Evolutionary conservation across 192 early-diverging fungal species (phyloP).

Genomic region (Funneliformis mosseae): DNA sequence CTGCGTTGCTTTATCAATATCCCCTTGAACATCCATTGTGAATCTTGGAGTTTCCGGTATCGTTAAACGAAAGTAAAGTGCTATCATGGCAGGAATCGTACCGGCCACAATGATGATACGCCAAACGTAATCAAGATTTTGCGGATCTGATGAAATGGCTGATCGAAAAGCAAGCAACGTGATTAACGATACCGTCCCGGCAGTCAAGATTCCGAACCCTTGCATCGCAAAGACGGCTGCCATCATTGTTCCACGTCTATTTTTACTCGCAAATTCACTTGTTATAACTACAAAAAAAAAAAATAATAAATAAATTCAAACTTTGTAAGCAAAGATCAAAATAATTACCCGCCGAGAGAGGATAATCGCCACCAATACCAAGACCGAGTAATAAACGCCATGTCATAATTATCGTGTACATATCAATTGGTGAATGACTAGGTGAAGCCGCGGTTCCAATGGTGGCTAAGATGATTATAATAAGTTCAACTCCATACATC

Average conservation of each 20-base stretch:
- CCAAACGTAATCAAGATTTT: conserved; percentile 86
- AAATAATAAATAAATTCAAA: conserved; percentile 55
- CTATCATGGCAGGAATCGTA: conserved; percentile 71
- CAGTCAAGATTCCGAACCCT: conserved; percentile 82
- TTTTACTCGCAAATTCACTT: conserved; percentile 83
- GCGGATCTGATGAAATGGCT: conserved; percentile 60
- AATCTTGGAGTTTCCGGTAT: conserved; percentile 86
- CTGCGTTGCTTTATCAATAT: conserved; percentile 49
- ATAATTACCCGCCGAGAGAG: conserved; percentile 72
- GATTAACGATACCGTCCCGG: conserved; percentile 69
- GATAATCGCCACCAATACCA: conserved; percentile 96
- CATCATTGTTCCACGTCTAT: conserved; percentile 82
- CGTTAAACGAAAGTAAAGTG: conserved; percentile 82
- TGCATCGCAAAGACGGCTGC: conserved; percentile 88
- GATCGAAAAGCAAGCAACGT: conserved; percentile 69
- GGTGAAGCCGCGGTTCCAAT: conserved; percentile 77
- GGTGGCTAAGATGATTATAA: conserved; percentile 89
- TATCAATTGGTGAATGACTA: conserved; percentile 66
- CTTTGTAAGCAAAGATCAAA: neutral
- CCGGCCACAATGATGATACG: conserved; percentile 81
- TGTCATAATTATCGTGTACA: conserved; percentile 65
- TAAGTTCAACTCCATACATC: conserved; percentile 88
- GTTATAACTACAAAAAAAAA: conserved; percentile 76
- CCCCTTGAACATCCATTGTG: conserved; percentile 62
- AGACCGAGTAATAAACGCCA: conserved; percentile 92